Evolutionary conservation across 2,329 filamentous ascomycete species (phyloP).

Genomic region (Hirsutella thompsonii): DNA sequence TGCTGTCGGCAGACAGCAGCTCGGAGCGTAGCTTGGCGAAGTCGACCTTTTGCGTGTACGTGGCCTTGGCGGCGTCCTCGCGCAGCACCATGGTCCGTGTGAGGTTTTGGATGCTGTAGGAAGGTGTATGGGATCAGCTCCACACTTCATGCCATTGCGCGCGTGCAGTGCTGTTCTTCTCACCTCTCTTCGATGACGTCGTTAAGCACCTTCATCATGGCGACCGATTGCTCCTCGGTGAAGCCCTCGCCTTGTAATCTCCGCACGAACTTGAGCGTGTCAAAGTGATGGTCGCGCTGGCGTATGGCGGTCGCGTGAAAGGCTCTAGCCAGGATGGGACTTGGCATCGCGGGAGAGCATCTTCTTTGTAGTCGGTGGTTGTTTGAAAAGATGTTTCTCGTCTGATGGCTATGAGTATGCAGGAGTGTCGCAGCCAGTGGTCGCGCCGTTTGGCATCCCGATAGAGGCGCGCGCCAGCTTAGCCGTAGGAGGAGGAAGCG

Average conservation of each 20-base stretch:
- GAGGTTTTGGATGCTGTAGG: conserved; percentile 75
- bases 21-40: conserved; percentile 95
- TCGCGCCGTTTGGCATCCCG: conserved; percentile 9
- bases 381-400: background rate
- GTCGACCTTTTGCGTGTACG: conserved; percentile 83
- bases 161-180: background rate
- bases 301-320: conserved; percentile 55
- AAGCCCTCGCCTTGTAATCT: conserved; percentile 82
- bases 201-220: conserved; percentile 97
- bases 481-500: conserved; percentile 41
- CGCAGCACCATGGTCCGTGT: conserved; percentile 96
- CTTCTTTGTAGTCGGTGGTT: background rate
- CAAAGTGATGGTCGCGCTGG: conserved; percentile 82
- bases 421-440: conserved; percentile 7
- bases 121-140: background rate
- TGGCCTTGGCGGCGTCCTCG: conserved; percentile 77
- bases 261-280: conserved; percentile 95
- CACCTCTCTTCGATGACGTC: conserved; percentile 94
- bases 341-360: background rate
- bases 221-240: conserved; percentile 85
- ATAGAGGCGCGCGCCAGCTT: conserved; percentile 31
- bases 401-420: background rate
- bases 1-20: conserved; percentile 80
- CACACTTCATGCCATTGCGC: background rate
- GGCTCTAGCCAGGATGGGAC: conserved; percentile 19